phyloP scores from a whole-genome alignment of 2,329 filamentous ascomycete genomes.

The Cytospora mali region DNA sequence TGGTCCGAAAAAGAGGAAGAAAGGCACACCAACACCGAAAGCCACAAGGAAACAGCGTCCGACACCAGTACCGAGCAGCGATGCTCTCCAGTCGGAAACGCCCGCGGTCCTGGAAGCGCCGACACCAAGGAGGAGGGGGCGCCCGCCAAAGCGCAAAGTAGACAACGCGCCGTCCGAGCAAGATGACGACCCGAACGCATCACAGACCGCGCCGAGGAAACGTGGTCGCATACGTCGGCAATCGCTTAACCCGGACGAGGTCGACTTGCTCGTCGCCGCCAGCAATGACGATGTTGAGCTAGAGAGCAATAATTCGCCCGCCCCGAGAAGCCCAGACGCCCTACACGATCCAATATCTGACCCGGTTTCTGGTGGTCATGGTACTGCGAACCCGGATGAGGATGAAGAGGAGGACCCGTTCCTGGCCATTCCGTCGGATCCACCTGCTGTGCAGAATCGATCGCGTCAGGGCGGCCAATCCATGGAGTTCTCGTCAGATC shows the following conservation, averaged over 20 bases:
- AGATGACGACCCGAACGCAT: conserved; percentile 34
- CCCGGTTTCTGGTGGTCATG: neutral
- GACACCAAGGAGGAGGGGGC: conserved; percentile 37
- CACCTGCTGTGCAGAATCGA: conserved; percentile 2
- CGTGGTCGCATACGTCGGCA: conserved; percentile 38
- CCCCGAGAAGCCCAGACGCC: neutral
- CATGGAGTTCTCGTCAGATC: neutral
- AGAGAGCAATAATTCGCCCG: neutral
- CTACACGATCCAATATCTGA: neutral
- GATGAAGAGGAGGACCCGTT: conserved; percentile 30
- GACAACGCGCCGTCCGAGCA: conserved; percentile 25
- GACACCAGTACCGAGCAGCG: conserved; percentile 20
- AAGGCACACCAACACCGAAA: conserved; percentile 47
- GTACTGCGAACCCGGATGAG: conserved; percentile 12
- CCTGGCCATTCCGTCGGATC: conserved; percentile 29
- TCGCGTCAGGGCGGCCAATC: conserved; percentile 2
- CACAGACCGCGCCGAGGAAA: conserved; percentile 34
- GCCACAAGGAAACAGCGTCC: conserved; percentile 33
- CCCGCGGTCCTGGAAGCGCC: conserved; percentile 15
- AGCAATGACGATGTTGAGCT: neutral
- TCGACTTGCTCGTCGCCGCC: conserved; percentile 31
- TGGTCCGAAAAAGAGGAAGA: conserved; percentile 46
- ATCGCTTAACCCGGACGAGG: conserved; percentile 32
- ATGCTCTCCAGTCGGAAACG: conserved; percentile 20
- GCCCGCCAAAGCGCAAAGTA: conserved; percentile 25